phyloP scores from a whole-genome alignment of 257 asterid genomes.

The Henckelia pumila region DNA sequence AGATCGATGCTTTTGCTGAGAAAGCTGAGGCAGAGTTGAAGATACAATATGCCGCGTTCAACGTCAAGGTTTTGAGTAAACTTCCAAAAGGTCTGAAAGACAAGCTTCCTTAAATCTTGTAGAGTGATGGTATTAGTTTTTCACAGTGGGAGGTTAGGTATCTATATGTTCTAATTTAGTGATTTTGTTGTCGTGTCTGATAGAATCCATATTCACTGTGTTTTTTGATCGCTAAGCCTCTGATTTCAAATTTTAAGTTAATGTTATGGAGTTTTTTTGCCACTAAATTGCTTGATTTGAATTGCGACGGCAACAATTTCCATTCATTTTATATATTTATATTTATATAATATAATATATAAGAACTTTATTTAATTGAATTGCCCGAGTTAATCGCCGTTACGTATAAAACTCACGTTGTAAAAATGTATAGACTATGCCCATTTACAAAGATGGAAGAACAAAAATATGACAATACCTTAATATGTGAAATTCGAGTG shows the following conservation, averaged over 20 bases:
- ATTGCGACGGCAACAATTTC: not conserved
- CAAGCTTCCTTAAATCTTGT: constrained; percentile 42
- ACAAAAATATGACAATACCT: no score
- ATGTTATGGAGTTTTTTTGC: constrained; percentile 25
- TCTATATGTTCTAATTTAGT: constrained; percentile 20
- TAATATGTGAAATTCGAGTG: no score
- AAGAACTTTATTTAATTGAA: no score
- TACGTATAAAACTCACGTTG: no score
- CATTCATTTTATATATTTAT: no score
- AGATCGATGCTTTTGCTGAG: constrained; percentile 83
- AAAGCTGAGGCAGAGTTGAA: constrained; percentile 78
- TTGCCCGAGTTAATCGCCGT: no score
- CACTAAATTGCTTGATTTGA: constrained; percentile 8
- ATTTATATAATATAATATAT: no score
- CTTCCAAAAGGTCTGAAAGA: constrained; percentile 64
- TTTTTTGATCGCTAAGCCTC: constrained; percentile 20
- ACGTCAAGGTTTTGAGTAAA: constrained; percentile 72
- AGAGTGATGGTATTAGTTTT: constrained; percentile 26
- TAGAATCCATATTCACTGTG: constrained; percentile 33
- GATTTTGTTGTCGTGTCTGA: constrained; percentile 35
- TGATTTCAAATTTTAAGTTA: constrained; percentile 32
- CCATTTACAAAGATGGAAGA: no score
- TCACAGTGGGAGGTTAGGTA: constrained; percentile 13
- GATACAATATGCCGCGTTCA: constrained; percentile 71
- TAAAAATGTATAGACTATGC: no score